Evolutionary conservation across 768 basidiomycete genomes (phyloP), one percentile per base, ranked within the genome.

Genomic region (Filobasidium wieringae): DNA sequence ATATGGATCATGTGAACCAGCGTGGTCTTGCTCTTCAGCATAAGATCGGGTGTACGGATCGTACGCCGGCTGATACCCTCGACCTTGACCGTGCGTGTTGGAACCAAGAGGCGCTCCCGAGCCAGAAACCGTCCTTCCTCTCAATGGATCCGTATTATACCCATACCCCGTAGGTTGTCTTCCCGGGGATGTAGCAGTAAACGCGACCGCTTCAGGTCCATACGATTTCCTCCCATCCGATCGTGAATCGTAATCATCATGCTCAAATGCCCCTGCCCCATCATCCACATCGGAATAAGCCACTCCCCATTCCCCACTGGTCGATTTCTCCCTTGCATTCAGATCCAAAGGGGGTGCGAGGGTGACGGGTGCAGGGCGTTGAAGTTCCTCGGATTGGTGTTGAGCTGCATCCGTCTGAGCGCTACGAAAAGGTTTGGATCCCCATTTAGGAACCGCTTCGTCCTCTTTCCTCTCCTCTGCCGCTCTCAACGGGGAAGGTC

Each of bases 371-470:
- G 43, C 43, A 4, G 43, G 14, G 15, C 22, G 22, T 14, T 47
- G 14, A 22, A 12, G 14, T 14, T 47, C 43, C 2, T 3, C 37
- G 22, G 5, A 17, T 22, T 40, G 17, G 4, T 11, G 3, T 19
- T 19, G 22, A 27, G 22, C 29, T 4, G 43, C 22, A 40, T 27
- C 30, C 7, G 56, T 24, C 1, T 33, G n/a, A 29, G 56, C 34
- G 26, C 55, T 57, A 37, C 56, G 39, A 39, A 57, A 57, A 24
- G 56, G 56, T 19, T 57, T 57, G 17, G 33, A 36, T 12, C 56
- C 56, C 56, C 56, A 57, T 30, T 57, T 57, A 27, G 56, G 56
- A 4, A 51, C 33, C 8, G 32, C 26, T 19, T 50, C 34, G 36
- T 57, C 56, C 30, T 29, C 11, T 14, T 57, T 43, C 30, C 41